phyloP scores from a whole-genome alignment of 192 early-diverging fungal species.

The Phlyctochytrium arcticum region DNA sequence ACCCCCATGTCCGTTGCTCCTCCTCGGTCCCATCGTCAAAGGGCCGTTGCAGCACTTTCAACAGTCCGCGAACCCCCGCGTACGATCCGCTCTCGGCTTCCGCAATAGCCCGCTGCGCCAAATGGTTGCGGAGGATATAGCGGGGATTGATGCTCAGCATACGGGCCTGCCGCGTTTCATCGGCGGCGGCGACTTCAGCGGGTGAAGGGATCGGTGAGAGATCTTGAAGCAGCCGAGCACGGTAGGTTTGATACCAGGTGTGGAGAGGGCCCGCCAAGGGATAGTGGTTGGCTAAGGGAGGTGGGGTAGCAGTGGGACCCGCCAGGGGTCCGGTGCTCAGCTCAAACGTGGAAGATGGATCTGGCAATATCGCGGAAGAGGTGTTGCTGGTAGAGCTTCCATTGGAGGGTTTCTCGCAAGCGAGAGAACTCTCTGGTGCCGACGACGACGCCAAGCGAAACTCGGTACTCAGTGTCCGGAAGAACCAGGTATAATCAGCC shows the following conservation, averaged over 20 bases:
- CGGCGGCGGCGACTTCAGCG: constrained; percentile 9
- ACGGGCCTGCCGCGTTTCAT: constrained; percentile 29
- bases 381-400: no score
- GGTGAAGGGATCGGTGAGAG: constrained; percentile 7
- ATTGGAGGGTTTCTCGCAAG: no score
- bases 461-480: constrained; percentile 52
- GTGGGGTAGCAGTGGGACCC: no score
- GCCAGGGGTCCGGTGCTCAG: no score
- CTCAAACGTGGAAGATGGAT: no score
- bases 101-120: constrained; percentile 50
- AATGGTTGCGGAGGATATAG: constrained; percentile 63
- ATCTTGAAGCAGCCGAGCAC: constrained; percentile 47
- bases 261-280: constrained; percentile 56
- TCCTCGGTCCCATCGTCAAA: constrained; percentile 31
- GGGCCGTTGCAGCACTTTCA: constrained; percentile 30
- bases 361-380: no score
- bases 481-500: constrained; percentile 73
- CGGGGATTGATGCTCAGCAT: constrained; percentile 74
- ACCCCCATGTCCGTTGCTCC: constrained; percentile 32
- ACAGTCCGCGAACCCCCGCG: constrained; percentile 12
- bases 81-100: constrained; percentile 30
- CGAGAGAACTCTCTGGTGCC: no score
- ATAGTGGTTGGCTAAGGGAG: constrained; percentile 43
- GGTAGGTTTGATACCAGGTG: constrained; percentile 58
- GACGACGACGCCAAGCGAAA: constrained; percentile 4